phyloP scores from a whole-genome alignment of 2,329 filamentous ascomycete species.

The Fusarium nanum region DNA sequence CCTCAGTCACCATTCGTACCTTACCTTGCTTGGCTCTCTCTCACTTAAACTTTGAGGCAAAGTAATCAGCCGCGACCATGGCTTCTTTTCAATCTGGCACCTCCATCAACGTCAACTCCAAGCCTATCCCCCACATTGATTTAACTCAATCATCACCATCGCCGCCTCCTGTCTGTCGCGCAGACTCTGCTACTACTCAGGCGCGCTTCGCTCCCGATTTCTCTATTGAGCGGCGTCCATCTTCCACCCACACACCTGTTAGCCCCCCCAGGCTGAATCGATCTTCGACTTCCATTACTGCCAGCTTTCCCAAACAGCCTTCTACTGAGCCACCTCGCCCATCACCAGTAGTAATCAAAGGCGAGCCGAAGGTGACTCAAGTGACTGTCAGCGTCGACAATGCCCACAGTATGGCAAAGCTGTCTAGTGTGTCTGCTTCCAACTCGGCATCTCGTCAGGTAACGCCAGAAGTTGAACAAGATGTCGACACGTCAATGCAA shows the following conservation, averaged over 20 bases:
- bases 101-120: slow-evolving; percentile 18
- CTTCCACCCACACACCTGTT: slow-evolving; percentile 37
- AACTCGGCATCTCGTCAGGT: slow-evolving; percentile 40
- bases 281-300: slow-evolving; percentile 14
- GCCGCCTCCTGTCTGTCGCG: neutral
- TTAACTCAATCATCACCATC: slow-evolving; percentile 25
- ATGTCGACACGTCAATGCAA: slow-evolving; percentile 20
- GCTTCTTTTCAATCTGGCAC: slow-evolving; percentile 7
- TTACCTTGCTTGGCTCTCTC: neutral
- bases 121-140: slow-evolving; percentile 28
- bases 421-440: slow-evolving; percentile 35
- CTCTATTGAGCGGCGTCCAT: slow-evolving; percentile 16
- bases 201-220: slow-evolving; percentile 27
- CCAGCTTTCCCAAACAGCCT: slow-evolving; percentile 5
- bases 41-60: slow-evolving; percentile 31
- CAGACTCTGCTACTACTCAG: slow-evolving; percentile 17
- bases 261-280: slow-evolving; percentile 49
- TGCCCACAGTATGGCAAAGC: slow-evolving; percentile 41
- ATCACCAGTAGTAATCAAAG: slow-evolving; percentile 1
- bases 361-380: slow-evolving; percentile 21
- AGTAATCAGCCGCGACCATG: slow-evolving; percentile 32
- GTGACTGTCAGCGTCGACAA: slow-evolving; percentile 26
- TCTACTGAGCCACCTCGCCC: slow-evolving; percentile 10
- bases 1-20: slow-evolving; percentile 3
- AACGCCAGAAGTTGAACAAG: slow-evolving; percentile 39